Evolutionary conservation across 129 eudicot genomes (phyloP).

Genomic region (Chrysanthemum lavandulifolium): DNA sequence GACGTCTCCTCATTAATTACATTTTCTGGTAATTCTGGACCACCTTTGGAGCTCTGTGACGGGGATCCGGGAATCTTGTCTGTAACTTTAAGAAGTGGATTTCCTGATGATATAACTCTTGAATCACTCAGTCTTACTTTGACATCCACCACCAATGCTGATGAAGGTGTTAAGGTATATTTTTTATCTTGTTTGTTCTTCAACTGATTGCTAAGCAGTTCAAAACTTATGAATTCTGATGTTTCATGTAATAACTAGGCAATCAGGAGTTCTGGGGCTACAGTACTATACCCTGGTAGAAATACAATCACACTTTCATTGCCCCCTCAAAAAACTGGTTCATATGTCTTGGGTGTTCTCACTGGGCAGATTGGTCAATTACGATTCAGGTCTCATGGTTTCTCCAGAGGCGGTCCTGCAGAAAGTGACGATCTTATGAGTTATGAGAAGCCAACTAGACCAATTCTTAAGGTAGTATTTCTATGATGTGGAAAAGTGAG

Average conservation of each 20-base stretch:
- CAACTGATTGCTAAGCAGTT: neutral
- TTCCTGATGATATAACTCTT: conserved; percentile 96
- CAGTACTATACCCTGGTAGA: conserved; percentile 77
- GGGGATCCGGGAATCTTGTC: conserved; percentile 90
- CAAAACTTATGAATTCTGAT: neutral
- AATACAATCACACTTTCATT: conserved; percentile 68
- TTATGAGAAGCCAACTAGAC: conserved; percentile 95
- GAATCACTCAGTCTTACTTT: conserved; percentile 92
- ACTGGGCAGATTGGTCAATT: conserved; percentile 95
- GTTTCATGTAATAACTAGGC: conserved; percentile 45
- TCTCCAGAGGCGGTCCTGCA: conserved; percentile 86
- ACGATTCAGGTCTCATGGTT: conserved; percentile 95
- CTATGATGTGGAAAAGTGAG: neutral
- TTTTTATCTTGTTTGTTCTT: neutral
- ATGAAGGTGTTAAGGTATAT: conserved; percentile 92
- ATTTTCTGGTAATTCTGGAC: conserved; percentile 86
- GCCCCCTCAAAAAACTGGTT: conserved; percentile 96
- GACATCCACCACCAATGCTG: conserved; percentile 73
- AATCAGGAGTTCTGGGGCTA: conserved; percentile 74
- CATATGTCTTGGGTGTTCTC: conserved; percentile 89
- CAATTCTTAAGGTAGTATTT: conserved; percentile 76
- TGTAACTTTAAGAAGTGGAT: conserved; percentile 92
- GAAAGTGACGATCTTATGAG: conserved; percentile 98
- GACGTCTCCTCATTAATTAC: conserved; percentile 93
- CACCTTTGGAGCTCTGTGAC: conserved; percentile 81